phyloP scores from a whole-genome alignment of 1,284 basidiomycete species.

The Cystobasidiaceae sp. region DNA sequence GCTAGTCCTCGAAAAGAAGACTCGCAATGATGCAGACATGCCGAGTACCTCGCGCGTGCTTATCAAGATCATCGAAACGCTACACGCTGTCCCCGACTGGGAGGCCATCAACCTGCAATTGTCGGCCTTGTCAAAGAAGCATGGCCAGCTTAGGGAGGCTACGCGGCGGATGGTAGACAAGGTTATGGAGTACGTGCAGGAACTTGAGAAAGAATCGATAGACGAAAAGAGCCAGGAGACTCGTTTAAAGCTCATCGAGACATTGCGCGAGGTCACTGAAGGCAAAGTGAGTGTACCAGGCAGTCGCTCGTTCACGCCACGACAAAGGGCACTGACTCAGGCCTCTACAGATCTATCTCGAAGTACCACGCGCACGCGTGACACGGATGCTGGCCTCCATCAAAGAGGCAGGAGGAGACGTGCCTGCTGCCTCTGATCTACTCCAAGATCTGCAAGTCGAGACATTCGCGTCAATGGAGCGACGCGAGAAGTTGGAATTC shows the following conservation, averaged over 20 bases:
- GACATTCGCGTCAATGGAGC: conserved; percentile 97
- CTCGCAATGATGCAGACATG: conserved; percentile 92
- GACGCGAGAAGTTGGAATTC: conserved; percentile 96
- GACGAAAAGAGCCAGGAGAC: conserved; percentile 59
- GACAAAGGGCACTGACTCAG: background rate
- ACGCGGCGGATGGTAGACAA: conserved; percentile 87
- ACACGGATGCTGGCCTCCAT: conserved; percentile 76
- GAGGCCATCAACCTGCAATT: conserved; percentile 68
- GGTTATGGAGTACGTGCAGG: conserved; percentile 70
- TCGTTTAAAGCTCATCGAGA: conserved; percentile 84
- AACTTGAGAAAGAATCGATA: conserved; percentile 54
- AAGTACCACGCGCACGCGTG: conserved; percentile 91
- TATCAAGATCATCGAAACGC: conserved; percentile 64
- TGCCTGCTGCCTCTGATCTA: conserved; percentile 74
- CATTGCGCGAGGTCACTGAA: conserved; percentile 67
- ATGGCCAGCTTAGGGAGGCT: conserved; percentile 89
- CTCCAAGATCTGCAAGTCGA: conserved; percentile 95
- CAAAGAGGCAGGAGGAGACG: conserved; percentile 65
- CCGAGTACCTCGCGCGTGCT: conserved; percentile 81
- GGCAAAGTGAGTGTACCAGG: conserved; percentile 36
- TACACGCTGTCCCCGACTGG: conserved; percentile 67
- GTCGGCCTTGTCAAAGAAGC: conserved; percentile 80
- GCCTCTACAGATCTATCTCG: conserved; percentile 78
- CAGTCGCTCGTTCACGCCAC: background rate
- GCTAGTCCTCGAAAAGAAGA: conserved; percentile 85